Percentiles rank a stretch among this genome's conserved stretches.
phyloP scores from a whole-genome alignment of 331 rosid species.

The Acacia pycnantha region DNA sequence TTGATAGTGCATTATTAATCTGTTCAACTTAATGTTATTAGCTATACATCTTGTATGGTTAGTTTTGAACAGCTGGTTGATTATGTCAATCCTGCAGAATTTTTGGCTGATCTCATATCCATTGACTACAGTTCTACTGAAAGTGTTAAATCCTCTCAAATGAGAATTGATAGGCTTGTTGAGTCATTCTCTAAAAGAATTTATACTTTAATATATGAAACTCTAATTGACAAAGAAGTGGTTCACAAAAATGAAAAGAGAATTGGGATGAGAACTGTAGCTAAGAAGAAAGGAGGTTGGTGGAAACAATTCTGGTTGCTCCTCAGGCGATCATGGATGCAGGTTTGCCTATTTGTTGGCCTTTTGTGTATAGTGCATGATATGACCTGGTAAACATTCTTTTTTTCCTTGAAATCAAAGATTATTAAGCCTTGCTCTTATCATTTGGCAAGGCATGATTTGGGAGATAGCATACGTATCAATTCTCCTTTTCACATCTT shows the following conservation, averaged over 20 bases:
- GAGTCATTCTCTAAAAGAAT: slow-evolving; percentile 59
- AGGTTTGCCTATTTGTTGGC: slow-evolving; percentile 46
- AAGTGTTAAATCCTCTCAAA: slow-evolving; percentile 67
- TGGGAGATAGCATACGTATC: slow-evolving; percentile 1
- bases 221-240: slow-evolving; percentile 54
- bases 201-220: slow-evolving; percentile 64
- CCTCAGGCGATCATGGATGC: slow-evolving; percentile 96
- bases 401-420: slow-evolving; percentile 19
- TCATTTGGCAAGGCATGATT: slow-evolving; percentile 23
- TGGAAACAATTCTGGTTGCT: slow-evolving; percentile 93
- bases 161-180: no score
- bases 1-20: slow-evolving; percentile 16
- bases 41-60: slow-evolving; percentile 27
- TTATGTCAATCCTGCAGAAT: slow-evolving; percentile 29
- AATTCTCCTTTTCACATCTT: slow-evolving; percentile 4
- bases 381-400: not conserved
- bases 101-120: slow-evolving; percentile 99
- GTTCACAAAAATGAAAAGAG: slow-evolving; percentile 35
- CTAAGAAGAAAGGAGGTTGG: slow-evolving; percentile 73
- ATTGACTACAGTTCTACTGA: slow-evolving; percentile 90
- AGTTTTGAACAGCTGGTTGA: slow-evolving; percentile 6
- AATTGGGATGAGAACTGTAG: slow-evolving; percentile 40
- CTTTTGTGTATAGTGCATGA: no score
- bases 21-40: slow-evolving; percentile 4
- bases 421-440: slow-evolving; percentile 5